Evolutionary conservation across 257 asterid species (phyloP).

Genomic region (Linaria vulgaris): DNA sequence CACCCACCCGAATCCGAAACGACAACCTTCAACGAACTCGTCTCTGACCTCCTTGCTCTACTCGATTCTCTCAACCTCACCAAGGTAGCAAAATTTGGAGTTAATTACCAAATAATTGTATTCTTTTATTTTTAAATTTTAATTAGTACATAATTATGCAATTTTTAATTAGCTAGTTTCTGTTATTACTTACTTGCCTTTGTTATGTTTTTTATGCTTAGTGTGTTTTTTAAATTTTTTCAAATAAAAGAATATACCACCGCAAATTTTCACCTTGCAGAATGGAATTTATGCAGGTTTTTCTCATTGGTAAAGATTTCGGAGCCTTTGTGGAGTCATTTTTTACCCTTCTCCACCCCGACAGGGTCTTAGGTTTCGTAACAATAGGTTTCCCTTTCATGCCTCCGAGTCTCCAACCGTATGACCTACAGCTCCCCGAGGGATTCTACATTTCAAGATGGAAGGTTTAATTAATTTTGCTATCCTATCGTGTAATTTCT

Average conservation of each 20-base stretch:
- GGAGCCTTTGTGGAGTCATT: constrained; percentile 45
- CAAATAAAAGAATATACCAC: too few relatives aligned
- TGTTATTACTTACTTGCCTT: too few relatives aligned
- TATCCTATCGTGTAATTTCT: too few relatives aligned
- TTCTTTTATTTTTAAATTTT: too few relatives aligned
- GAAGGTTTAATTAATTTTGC: constrained; percentile 33
- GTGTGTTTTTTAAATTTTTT: too few relatives aligned
- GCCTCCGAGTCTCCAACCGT: constrained; percentile 36
- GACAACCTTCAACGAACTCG: constrained; percentile 36
- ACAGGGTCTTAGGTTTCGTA: constrained; percentile 53
- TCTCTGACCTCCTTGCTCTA: constrained; percentile 39
- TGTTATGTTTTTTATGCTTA: too few relatives aligned
- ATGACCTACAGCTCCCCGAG: constrained; percentile 45
- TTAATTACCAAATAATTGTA: too few relatives aligned
- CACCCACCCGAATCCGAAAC: constrained; percentile 47
- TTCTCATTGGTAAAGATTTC: constrained; percentile 72
- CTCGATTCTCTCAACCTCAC: constrained; percentile 49
- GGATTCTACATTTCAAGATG: constrained; percentile 73
- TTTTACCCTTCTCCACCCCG: constrained; percentile 51
- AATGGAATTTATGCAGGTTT: constrained; percentile 52
- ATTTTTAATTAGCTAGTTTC: too few relatives aligned
- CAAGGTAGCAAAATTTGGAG: too few relatives aligned
- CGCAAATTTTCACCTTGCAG: too few relatives aligned
- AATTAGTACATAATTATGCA: too few relatives aligned
- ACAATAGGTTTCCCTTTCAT: constrained; percentile 60